Evolutionary conservation across 192 early-diverging fungal species (phyloP).

Genomic region (Linnemannia hyalina): DNA sequence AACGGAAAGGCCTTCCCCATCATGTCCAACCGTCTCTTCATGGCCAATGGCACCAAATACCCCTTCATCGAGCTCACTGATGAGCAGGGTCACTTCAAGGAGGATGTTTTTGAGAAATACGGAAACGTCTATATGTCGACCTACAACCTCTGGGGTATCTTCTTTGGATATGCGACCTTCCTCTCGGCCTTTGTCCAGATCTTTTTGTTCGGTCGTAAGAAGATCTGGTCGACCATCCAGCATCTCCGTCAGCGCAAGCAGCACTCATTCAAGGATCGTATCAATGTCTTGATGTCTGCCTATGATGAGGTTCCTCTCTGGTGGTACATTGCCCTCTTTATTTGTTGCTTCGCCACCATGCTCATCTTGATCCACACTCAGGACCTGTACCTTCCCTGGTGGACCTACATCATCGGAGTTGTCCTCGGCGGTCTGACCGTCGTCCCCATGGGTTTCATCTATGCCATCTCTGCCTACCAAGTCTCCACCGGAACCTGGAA

Average conservation of each 20-base stretch:
- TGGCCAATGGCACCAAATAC: conserved; percentile 46
- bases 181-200: conserved; percentile 58
- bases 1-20: conserved; percentile 41
- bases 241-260: conserved; percentile 36
- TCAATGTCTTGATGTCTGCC: conserved; percentile 55
- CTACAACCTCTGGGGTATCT: conserved; percentile 56
- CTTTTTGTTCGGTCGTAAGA: conserved; percentile 56
- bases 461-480: conserved; percentile 58
- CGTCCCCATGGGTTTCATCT: conserved; percentile 61
- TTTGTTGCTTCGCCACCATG: conserved; percentile 53
- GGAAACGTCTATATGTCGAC: conserved; percentile 58
- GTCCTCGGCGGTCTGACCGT: conserved; percentile 53
- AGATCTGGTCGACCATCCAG: conserved; percentile 49
- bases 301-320: conserved; percentile 55
- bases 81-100: conserved; percentile 34
- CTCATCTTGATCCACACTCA: conserved; percentile 51
- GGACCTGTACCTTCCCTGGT: conserved; percentile 56
- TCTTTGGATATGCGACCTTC: conserved; percentile 59
- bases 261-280: conserved; percentile 46
- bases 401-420: conserved; percentile 57
- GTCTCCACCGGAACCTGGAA: conserved; percentile 58
- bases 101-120: conserved; percentile 26
- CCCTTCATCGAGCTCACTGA: conserved; percentile 45
- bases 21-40: conserved; percentile 58
- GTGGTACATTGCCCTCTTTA: conserved; percentile 54